phyloP scores from a whole-genome alignment of 208 protist genomes.

The Trypanosoma lewisi region DNA sequence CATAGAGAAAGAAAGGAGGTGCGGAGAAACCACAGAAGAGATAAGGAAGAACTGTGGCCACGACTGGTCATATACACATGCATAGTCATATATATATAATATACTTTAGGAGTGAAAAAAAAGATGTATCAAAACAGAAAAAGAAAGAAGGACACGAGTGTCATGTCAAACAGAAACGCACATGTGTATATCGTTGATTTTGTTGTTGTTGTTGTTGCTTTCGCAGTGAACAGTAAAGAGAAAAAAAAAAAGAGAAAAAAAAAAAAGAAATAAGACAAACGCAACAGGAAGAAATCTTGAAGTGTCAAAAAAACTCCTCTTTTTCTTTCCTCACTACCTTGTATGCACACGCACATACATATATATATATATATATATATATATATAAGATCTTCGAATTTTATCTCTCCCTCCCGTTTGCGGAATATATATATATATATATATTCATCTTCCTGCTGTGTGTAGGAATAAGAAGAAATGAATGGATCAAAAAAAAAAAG shows the following conservation, averaged over 20 bases:
- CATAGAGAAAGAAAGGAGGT: not conserved
- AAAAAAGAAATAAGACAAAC: conserved; percentile 1
- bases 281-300: conserved; percentile 9
- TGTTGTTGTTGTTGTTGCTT: too few relatives aligned
- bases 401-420: not conserved
- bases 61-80: not conserved
- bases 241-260: not conserved
- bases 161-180: not conserved
- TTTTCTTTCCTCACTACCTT: not conserved
- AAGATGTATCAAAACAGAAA: conserved; percentile 11
- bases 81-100: conserved; percentile 1
- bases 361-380: conserved; percentile 15
- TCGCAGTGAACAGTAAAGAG: too few relatives aligned
- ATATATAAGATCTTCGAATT: conserved; percentile 9
- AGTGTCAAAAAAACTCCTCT: not conserved
- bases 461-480: not conserved
- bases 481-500: conserved; percentile 8
- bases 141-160: conserved; percentile 24
- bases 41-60: not conserved
- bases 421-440: conserved; percentile 19
- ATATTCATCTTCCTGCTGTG: too few relatives aligned
- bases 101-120: conserved; percentile 8
- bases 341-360: not conserved
- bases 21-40: not conserved
- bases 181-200: not conserved